phyloP scores from a whole-genome alignment of 208 protist species.

The Naegleria fowleri region DNA sequence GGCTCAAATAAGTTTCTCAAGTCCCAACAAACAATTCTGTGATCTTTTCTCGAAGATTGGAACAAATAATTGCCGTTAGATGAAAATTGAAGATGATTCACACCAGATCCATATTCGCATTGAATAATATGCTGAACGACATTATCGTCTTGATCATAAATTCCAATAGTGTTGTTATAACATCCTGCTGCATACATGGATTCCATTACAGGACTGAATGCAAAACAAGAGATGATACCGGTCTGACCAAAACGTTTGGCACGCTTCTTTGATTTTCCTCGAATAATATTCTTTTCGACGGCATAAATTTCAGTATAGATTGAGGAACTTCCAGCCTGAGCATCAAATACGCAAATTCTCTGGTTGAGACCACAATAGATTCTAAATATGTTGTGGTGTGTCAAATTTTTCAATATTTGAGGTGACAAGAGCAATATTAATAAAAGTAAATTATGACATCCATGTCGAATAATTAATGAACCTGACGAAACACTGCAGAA shows the following conservation, averaged over 20 bases:
- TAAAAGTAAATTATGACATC: too few relatives aligned
- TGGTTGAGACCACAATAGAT: constrained; percentile 21
- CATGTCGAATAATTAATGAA: too few relatives aligned
- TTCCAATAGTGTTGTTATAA: constrained; percentile 10
- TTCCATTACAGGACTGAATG: neutral
- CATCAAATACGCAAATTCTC: constrained; percentile 5
- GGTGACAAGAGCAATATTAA: too few relatives aligned
- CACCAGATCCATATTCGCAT: neutral
- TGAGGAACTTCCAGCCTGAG: neutral
- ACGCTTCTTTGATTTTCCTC: neutral
- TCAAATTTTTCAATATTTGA: too few relatives aligned
- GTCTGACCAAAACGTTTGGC: neutral
- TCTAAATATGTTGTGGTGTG: neutral
- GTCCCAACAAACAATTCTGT: constrained; percentile 24
- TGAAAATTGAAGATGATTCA: neutral
- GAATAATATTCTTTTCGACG: neutral
- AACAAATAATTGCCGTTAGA: neutral
- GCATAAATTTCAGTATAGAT: neutral
- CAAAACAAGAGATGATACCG: constrained; percentile 18
- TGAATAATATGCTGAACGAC: neutral
- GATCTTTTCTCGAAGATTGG: neutral
- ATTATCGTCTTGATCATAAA: neutral
- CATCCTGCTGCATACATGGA: neutral
- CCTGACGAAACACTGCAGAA: neutral
- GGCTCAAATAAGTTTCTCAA: constrained; percentile 24